Evolutionary conservation across 176 grass and related monocot genomes (phyloP).

Genomic region (Rhipidocladum racemiflorum): DNA sequence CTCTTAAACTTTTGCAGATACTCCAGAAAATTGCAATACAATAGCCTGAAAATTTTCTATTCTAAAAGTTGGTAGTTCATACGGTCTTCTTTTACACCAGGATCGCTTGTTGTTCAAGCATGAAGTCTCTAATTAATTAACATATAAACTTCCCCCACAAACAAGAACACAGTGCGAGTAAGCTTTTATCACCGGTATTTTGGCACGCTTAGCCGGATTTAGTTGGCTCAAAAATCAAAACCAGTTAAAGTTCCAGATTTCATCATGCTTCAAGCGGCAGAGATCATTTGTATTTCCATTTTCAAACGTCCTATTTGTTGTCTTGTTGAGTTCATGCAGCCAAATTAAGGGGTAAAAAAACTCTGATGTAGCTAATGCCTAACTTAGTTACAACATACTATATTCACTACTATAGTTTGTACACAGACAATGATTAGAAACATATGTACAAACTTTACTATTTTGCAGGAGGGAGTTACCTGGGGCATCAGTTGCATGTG

Average conservation of each 20-base stretch:
- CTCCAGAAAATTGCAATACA: neutral
- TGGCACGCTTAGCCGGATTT: neutral
- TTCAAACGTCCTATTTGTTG: neutral
- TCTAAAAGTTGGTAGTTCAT: neutral
- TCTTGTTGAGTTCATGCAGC: neutral
- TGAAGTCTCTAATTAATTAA: neutral
- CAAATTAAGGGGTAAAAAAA: neutral
- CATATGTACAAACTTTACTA: neutral
- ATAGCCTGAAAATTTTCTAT: neutral
- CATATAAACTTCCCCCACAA: neutral
- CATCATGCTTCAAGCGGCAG: neutral
- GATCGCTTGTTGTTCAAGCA: constrained; percentile 35
- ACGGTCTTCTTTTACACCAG: neutral
- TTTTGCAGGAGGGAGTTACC: neutral
- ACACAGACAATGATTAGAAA: neutral
- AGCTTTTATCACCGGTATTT: neutral
- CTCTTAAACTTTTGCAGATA: neutral
- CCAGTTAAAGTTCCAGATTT: neutral
- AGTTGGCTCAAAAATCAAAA: neutral
- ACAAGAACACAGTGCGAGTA: neutral
- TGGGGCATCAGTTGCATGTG: neutral
- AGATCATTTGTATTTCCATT: neutral
- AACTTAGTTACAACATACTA: neutral
- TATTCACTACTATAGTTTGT: neutral
- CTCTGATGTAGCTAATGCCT: neutral